phyloP scores from a whole-genome alignment of 352 stramenopile species.

The Pythium sp. region DNA sequence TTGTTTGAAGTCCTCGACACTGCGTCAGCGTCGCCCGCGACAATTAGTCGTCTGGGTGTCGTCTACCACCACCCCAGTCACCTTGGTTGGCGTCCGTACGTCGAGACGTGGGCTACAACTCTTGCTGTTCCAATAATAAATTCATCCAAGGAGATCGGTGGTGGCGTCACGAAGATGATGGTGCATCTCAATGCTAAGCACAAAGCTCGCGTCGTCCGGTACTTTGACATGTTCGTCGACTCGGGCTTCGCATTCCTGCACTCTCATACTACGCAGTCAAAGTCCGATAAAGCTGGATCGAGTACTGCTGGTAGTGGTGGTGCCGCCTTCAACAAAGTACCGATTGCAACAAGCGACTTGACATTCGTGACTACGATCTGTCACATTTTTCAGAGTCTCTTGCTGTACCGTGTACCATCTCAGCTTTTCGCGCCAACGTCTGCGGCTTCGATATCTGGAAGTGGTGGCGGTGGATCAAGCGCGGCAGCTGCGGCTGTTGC shows the following conservation, averaged over 20 bases:
- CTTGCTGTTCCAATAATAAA: conserved; percentile 24
- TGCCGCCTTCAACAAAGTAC: conserved; percentile 19
- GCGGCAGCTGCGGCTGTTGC: conserved; percentile 22
- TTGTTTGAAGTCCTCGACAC: conserved; percentile 93
- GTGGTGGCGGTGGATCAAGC: conserved; percentile 1
- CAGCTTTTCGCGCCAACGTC: conserved; percentile 34
- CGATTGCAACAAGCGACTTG: conserved; percentile 47
- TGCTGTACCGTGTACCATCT: conserved; percentile 32
- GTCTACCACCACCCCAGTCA: conserved; percentile 83
- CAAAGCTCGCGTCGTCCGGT: conserved; percentile 41
- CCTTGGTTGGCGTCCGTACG: conserved; percentile 62
- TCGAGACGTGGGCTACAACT: conserved; percentile 58
- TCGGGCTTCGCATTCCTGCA: conserved; percentile 48
- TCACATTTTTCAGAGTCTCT: conserved; percentile 55
- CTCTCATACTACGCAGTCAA: conserved; percentile 4
- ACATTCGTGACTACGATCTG: conserved; percentile 50
- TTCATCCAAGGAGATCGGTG: conserved; percentile 18
- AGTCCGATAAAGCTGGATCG: not conserved
- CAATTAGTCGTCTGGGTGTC: conserved; percentile 89
- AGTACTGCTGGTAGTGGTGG: not conserved
- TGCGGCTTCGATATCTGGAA: conserved; percentile 10
- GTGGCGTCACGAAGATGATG: not conserved
- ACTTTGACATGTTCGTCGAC: conserved; percentile 66
- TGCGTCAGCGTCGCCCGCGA: conserved; percentile 88
- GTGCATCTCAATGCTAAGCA: conserved; percentile 32